Percentiles rank a stretch among this genome's conserved stretches.
These are phyloP conservation scores for Danielozyma ontarioensis DNA, from an alignment of 805 yeast genomes.

Conservation along the genomic window DNA sequence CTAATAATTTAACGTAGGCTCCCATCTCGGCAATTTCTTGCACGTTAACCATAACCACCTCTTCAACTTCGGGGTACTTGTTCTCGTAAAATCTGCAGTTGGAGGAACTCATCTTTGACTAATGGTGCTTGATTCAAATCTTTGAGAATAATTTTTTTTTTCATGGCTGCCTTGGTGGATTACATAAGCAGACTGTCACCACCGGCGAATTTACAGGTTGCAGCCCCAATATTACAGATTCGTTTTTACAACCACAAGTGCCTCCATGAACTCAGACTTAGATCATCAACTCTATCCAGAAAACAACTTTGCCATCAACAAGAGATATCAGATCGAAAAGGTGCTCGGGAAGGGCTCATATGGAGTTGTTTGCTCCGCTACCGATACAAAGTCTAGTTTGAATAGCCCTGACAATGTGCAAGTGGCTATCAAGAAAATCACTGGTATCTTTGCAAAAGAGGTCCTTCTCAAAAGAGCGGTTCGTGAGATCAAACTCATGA, in stretches of 20 bases:
- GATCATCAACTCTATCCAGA: conserved; percentile 10
- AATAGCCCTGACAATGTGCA: conserved; percentile 14
- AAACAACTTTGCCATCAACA: conserved; percentile 58
- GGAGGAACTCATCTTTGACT: conserved; percentile 76
- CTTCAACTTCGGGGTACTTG: conserved; percentile 98
- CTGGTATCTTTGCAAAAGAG: conserved; percentile 61
- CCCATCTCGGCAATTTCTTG: conserved; percentile 99
- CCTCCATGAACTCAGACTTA: neutral
- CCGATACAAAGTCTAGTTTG: conserved; percentile 36
- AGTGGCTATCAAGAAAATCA: conserved; percentile 79
- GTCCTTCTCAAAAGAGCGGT: conserved; percentile 73
- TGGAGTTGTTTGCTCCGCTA: conserved; percentile 78
- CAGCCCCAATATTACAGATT: neutral
- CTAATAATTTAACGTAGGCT: conserved; percentile 92
- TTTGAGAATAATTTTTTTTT: neutral
- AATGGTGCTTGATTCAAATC: no score
- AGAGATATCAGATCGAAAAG: conserved; percentile 51
- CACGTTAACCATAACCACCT: conserved; percentile 98
- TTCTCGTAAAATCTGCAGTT: conserved; percentile 96
- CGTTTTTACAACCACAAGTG: neutral
- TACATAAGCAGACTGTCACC: no score
- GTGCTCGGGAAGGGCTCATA: conserved; percentile 81
- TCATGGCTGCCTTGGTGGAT: neutral
- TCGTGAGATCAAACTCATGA: conserved; percentile 77
- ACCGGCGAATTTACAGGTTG: neutral